These are phyloP conservation scores for Trichoderma harzianum DNA, from an alignment of 2,329 filamentous ascomycete species.

Conservation along the genomic window DNA sequence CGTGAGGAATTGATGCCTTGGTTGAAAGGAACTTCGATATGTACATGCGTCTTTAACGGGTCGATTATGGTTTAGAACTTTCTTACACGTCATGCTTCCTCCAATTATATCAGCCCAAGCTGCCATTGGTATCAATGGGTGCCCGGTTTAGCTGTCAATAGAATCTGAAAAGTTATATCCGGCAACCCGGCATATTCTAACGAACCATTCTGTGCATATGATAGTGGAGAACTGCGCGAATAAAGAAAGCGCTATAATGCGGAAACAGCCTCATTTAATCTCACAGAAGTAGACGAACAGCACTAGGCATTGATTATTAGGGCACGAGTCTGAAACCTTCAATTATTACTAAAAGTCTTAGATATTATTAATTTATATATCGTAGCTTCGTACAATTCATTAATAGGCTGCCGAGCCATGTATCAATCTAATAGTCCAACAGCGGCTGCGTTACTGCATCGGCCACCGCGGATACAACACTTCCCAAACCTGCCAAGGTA, in stretches of 20 bases:
- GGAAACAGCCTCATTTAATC: neutral
- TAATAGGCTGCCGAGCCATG: neutral
- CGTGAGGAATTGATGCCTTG: neutral
- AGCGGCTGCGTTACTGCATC: neutral
- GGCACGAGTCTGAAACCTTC: neutral
- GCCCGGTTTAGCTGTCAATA: neutral
- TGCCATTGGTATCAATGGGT: neutral
- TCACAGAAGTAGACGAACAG: neutral
- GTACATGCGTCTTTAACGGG: neutral
- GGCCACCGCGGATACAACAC: neutral
- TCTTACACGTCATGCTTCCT: neutral
- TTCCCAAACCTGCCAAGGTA: slow-evolving; percentile 24
- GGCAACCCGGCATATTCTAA: neutral
- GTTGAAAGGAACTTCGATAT: neutral
- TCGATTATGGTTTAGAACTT: neutral
- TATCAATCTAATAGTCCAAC: neutral
- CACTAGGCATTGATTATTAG: neutral
- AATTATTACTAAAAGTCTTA: neutral
- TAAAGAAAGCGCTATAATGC: neutral
- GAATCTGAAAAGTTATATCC: neutral
- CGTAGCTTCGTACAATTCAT: slow-evolving; percentile 3
- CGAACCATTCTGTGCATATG: neutral
- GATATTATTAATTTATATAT: neutral
- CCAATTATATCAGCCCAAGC: neutral
- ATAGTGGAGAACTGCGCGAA: neutral